A percentile compares a stretch with the other conserved stretches of the same genome.
phyloP scores from a whole-genome alignment of 2,329 filamentous ascomycete genomes.

The Epichloe typhina region DNA sequence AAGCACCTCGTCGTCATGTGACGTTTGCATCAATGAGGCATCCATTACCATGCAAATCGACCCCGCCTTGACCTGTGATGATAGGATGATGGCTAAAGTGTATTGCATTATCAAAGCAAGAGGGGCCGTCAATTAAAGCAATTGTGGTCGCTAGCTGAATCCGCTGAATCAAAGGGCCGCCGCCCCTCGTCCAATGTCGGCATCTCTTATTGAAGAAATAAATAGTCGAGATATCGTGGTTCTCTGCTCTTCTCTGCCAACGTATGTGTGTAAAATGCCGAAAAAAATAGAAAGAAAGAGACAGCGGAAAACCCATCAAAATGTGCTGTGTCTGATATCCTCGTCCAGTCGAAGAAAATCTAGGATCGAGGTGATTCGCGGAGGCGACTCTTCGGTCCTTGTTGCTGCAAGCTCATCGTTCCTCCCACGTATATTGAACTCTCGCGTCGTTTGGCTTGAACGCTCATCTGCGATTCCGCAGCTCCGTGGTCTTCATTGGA shows the following conservation, averaged over 20 bases:
- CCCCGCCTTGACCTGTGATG: background rate
- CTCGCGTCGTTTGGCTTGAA: conserved; percentile 35
- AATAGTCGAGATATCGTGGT: conserved; percentile 16
- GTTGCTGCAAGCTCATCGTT: conserved; percentile 33
- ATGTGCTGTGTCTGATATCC: background rate
- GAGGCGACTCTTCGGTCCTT: conserved; percentile 39
- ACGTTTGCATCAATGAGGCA: background rate
- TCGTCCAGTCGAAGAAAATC: background rate
- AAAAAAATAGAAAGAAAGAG: background rate
- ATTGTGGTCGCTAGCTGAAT: background rate
- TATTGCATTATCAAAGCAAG: background rate
- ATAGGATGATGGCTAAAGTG: background rate
- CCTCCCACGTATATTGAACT: conserved; percentile 45
- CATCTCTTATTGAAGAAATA: conserved; percentile 8
- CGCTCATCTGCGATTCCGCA: conserved; percentile 17
- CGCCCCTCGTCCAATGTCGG: background rate
- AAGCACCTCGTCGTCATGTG: background rate
- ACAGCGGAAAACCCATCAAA: background rate
- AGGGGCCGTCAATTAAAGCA: background rate
- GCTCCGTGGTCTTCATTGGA: conserved; percentile 12
- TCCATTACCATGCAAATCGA: background rate
- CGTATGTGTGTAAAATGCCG: background rate
- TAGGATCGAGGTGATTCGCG: conserved; percentile 38
- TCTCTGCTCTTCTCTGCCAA: conserved; percentile 1
- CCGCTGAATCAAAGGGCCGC: background rate